Conservation (phyloP, 148 eudicot species). For the Persicaria maculosa region DNA sequence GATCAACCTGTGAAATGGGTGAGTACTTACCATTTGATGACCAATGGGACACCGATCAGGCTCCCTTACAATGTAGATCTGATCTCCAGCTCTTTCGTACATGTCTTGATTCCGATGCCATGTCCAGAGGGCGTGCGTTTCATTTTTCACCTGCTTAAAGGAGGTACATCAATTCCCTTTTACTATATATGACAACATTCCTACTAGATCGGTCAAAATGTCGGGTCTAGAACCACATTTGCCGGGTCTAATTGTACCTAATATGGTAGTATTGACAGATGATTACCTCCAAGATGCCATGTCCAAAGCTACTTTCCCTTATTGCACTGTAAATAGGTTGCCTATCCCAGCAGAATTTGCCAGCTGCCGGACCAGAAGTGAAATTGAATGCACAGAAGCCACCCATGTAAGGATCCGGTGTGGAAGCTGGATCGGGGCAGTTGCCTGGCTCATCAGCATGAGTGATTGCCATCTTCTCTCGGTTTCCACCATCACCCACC, state of each 20-base stretch:
- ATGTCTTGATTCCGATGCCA: constrained; percentile 86
- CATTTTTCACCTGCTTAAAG: constrained; percentile 66
- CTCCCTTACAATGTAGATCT: constrained; percentile 82
- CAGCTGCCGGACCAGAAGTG: constrained; percentile 85
- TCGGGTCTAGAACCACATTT: neutral
- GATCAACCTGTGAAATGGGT: neutral
- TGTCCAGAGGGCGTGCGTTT: constrained; percentile 88
- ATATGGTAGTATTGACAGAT: neutral
- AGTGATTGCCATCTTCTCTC: constrained; percentile 85
- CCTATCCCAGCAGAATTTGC: constrained; percentile 87
- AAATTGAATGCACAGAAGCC: constrained; percentile 89
- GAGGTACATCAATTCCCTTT: neutral
- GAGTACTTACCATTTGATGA: neutral
- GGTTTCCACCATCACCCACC: constrained; percentile 90
- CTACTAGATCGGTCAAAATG: neutral
- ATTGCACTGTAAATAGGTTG: constrained; percentile 88
- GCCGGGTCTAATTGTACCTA: neutral
- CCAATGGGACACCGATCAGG: constrained; percentile 44
- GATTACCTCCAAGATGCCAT: constrained; percentile 85
- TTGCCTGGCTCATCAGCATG: constrained; percentile 84
- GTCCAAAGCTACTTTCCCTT: constrained; percentile 94
- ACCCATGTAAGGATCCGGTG: constrained; percentile 73
- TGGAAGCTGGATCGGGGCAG: constrained; percentile 73
- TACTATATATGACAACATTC: neutral
- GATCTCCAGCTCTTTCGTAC: constrained; percentile 63